Percentiles rank a stretch among this genome's conserved stretches.
Conservation (phyloP, 306 rosid genomes). For the Casuarina cunninghamiana region DNA sequence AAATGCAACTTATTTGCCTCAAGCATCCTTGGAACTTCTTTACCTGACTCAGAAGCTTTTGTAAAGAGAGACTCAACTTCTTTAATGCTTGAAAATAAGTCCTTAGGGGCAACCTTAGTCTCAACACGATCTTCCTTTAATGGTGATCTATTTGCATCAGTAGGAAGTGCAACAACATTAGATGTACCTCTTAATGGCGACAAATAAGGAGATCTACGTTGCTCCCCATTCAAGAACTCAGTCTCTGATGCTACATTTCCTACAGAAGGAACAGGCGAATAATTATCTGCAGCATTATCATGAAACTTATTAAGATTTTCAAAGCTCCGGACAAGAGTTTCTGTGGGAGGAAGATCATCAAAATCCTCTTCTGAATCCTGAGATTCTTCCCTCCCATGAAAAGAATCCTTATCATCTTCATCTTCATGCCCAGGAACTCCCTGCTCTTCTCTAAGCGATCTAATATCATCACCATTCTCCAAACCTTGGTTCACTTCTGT, state of each 20-base stretch:
- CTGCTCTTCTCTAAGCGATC: constrained; percentile 58
- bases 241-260: constrained; percentile 54
- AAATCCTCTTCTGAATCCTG: constrained; percentile 78
- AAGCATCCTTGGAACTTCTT: constrained; percentile 98
- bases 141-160: constrained; percentile 41
- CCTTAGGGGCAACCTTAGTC: constrained; percentile 63
- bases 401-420: constrained; percentile 61
- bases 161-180: constrained; percentile 35
- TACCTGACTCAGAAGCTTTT: constrained; percentile 83
- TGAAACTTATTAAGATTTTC: constrained; percentile 69
- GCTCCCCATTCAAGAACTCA: constrained; percentile 50
- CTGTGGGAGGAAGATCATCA: constrained; percentile 73
- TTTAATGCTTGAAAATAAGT: constrained; percentile 74
- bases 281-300: constrained; percentile 45
- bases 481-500: constrained; percentile 44
- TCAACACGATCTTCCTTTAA: constrained; percentile 55
- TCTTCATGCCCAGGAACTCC: constrained; percentile 76
- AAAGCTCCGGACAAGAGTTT: constrained; percentile 64
- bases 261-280: constrained; percentile 38
- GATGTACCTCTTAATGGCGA: constrained; percentile 51
- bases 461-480: constrained; percentile 48
- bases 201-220: constrained; percentile 47
- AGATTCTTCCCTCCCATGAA: constrained; percentile 56
- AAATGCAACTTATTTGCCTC: constrained; percentile 95
- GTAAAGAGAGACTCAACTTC: constrained; percentile 71